Conservation (phyloP, 345 rosid species). For the Pelargonium nanum region DNA sequence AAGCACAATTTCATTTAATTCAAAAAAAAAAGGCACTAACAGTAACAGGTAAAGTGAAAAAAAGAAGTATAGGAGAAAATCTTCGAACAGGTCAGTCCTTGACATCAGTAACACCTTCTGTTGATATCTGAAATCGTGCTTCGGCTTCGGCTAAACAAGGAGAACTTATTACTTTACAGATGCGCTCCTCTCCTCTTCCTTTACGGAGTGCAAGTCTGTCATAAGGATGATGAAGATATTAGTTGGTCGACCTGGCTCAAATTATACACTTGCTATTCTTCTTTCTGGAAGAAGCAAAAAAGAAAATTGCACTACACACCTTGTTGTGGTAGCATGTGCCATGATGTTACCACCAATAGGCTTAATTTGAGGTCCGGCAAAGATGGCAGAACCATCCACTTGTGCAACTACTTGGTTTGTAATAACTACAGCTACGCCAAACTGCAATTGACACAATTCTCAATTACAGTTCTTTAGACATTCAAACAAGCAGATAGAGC, state of each 20-base stretch:
- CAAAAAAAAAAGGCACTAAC: too few species aligned
- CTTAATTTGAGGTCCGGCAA: slow-evolving; percentile 95
- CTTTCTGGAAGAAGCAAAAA: neutral
- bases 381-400: slow-evolving; percentile 93
- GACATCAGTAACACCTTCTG: slow-evolving; percentile 80
- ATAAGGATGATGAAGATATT: neutral
- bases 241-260: neutral
- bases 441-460: slow-evolving; percentile 26
- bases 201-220: slow-evolving; percentile 74
- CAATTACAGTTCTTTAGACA: too few species aligned
- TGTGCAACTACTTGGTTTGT: slow-evolving; percentile 98
- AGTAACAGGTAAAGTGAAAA: too few species aligned
- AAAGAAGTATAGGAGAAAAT: too few species aligned
- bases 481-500: too few species aligned
- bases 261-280: neutral
- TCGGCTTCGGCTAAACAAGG: slow-evolving; percentile 92
- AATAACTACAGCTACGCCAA: slow-evolving; percentile 89
- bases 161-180: slow-evolving; percentile 94
- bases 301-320: slow-evolving; percentile 27
- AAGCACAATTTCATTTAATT: too few species aligned
- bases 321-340: slow-evolving; percentile 98
- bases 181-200: slow-evolving; percentile 94
- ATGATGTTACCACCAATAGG: slow-evolving; percentile 95
- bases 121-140: slow-evolving; percentile 78
- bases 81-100: slow-evolving; percentile 53